Evolutionary conservation across 176 grass and related monocot genomes (phyloP).

Genomic region (Aegilops bicornis): DNA sequence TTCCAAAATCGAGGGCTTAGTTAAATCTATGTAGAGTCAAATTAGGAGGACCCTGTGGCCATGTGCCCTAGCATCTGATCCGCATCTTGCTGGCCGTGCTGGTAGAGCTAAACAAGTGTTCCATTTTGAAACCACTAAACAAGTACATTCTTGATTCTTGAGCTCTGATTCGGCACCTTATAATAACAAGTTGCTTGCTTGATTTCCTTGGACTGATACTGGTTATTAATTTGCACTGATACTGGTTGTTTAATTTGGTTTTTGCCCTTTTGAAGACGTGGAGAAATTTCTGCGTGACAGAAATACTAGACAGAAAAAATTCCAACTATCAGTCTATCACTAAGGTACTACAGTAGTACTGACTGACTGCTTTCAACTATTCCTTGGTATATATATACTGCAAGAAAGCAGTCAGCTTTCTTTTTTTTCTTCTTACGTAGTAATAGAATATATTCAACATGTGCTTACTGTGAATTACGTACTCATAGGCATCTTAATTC

Average conservation of each 20-base stretch:
- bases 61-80: constrained; percentile 55
- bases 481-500: background rate
- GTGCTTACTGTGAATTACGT: background rate
- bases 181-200: constrained; percentile 31
- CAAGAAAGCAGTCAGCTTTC: background rate
- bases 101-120: constrained; percentile 41
- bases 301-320: background rate
- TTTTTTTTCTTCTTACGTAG: background rate
- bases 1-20: background rate
- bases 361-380: constrained; percentile 3
- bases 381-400: background rate
- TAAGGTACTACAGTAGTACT: background rate
- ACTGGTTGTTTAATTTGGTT: constrained; percentile 27
- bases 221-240: constrained; percentile 16
- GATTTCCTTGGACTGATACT: constrained; percentile 18
- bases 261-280: constrained; percentile 30
- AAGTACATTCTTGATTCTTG: constrained; percentile 42
- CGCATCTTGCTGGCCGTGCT: constrained; percentile 34
- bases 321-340: background rate
- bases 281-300: constrained; percentile 6
- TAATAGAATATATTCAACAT: constrained; percentile 3
- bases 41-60: constrained; percentile 24
- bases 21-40: constrained; percentile 42
- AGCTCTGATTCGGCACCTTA: constrained; percentile 30
- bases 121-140: constrained; percentile 43